Conservation (phyloP, 306 rosid genomes). For the Pyrus pyrifolia region DNA sequence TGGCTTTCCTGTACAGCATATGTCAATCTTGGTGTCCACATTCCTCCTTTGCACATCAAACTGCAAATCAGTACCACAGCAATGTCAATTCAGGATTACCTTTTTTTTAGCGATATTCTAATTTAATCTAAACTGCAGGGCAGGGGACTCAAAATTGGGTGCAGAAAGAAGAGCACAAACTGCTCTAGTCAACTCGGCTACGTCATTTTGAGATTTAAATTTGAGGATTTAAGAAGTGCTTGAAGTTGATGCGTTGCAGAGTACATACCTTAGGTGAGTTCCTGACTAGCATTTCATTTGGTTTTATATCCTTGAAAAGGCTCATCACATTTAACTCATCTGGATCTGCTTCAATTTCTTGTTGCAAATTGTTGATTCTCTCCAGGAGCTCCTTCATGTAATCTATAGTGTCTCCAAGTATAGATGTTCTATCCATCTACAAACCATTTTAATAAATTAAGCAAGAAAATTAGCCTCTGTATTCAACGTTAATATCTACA, state of each 20-base stretch:
- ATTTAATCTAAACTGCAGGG: background rate
- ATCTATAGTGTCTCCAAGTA: conserved; percentile 88
- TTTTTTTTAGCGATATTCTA: background rate
- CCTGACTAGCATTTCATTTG: conserved; percentile 58
- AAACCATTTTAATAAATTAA: background rate
- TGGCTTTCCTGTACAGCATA: conserved; percentile 78
- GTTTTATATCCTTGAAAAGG: conserved; percentile 49
- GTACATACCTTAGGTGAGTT: conserved; percentile 72
- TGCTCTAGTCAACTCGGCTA: background rate
- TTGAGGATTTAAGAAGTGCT: background rate
- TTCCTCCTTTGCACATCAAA: conserved; percentile 74
- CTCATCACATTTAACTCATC: conserved; percentile 21
- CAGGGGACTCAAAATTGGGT: background rate
- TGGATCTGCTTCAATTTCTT: conserved; percentile 43
- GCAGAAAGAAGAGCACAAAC: background rate
- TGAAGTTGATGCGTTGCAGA: background rate
- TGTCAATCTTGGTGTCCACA: conserved; percentile 54
- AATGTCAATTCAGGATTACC: background rate
- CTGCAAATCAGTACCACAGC: conserved; percentile 24
- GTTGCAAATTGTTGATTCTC: conserved; percentile 58
- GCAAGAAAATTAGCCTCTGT: conserved; percentile 16
- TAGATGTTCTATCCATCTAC: conserved; percentile 97
- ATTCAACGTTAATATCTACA: background rate
- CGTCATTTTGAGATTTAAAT: background rate
- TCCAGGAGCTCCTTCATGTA: conserved; percentile 89